phyloP scores from a whole-genome alignment of 2,329 filamentous ascomycete species.

The Aspergillus luchuensis region DNA sequence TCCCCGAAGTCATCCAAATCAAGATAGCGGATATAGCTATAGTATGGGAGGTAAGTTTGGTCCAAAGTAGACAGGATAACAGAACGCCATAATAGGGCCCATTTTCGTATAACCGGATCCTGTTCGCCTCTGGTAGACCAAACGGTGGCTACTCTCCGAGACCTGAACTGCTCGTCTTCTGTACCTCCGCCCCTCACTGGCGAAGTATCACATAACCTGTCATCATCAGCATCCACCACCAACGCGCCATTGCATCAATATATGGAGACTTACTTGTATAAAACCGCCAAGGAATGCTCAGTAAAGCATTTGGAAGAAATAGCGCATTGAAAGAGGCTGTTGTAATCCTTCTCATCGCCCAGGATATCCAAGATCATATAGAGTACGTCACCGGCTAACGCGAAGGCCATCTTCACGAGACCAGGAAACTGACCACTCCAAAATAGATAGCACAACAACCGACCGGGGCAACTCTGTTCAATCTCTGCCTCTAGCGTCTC shows the following conservation, averaged over 20 bases:
- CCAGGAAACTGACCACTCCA: neutral
- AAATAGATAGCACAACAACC: neutral
- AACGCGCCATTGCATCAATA: neutral
- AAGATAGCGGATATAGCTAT: constrained; percentile 65
- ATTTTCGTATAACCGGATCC: constrained; percentile 55
- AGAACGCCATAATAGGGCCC: constrained; percentile 68
- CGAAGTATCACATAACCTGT: constrained; percentile 53
- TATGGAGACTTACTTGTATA: constrained; percentile 28
- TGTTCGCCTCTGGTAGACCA: constrained; percentile 42
- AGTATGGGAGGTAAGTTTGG: constrained; percentile 67
- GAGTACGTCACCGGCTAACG: constrained; percentile 28
- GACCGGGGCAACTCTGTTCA: neutral
- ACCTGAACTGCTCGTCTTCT: constrained; percentile 47
- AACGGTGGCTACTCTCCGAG: constrained; percentile 24
- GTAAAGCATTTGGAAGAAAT: constrained; percentile 27
- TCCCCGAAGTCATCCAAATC: constrained; percentile 64
- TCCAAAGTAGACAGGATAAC: constrained; percentile 67
- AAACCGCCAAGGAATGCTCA: constrained; percentile 24
- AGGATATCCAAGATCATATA: constrained; percentile 32
- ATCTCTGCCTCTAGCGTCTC: neutral
- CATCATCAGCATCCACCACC: neutral
- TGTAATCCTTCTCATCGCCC: constrained; percentile 28
- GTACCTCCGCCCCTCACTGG: constrained; percentile 48
- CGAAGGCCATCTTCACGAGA: constrained; percentile 20
- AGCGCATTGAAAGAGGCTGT: constrained; percentile 32